A percentile compares a stretch with the other conserved stretches of the same genome.
phyloP scores from a whole-genome alignment of 495 filamentous ascomycete genomes.

The Parmelia sp. region DNA sequence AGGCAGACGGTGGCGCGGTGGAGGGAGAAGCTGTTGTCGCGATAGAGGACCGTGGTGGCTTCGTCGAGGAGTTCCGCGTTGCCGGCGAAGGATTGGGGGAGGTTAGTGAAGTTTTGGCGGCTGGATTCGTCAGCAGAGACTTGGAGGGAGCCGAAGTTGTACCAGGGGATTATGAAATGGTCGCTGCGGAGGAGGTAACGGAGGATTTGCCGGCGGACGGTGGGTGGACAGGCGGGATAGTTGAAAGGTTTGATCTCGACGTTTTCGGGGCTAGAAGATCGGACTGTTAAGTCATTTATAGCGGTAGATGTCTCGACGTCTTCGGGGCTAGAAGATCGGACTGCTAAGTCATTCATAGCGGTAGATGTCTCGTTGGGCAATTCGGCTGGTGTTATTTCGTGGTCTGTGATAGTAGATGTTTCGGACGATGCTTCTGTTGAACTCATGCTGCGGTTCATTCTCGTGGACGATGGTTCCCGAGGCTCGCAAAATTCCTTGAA shows the following conservation, averaged over 20 bases:
- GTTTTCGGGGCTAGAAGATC: neutral
- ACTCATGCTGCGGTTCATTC: neutral
- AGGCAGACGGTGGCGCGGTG: neutral
- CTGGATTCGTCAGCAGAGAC: neutral
- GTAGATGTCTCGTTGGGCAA: neutral
- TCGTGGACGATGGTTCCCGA: too few species aligned
- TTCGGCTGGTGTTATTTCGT: neutral
- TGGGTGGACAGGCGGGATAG: neutral
- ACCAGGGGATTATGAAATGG: constrained; percentile 1
- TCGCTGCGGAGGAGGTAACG: neutral
- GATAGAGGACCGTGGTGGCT: constrained; percentile 12
- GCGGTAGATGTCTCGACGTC: too few species aligned
- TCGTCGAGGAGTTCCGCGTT: constrained; percentile 1
- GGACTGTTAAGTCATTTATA: neutral
- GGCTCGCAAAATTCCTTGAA: too few species aligned
- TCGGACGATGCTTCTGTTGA: neutral
- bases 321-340: neutral
- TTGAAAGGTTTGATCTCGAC: neutral
- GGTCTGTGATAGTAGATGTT: neutral
- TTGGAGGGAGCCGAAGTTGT: constrained; percentile 5
- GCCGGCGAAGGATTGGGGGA: constrained; percentile 3
- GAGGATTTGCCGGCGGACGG: neutral
- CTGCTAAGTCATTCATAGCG: neutral
- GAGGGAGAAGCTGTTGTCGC: constrained; percentile 14
- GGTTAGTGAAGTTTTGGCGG: neutral